These are phyloP conservation scores for Huntiella bhutanensis DNA, from an alignment of 2,329 filamentous ascomycete genomes.

Conservation along the genomic window DNA sequence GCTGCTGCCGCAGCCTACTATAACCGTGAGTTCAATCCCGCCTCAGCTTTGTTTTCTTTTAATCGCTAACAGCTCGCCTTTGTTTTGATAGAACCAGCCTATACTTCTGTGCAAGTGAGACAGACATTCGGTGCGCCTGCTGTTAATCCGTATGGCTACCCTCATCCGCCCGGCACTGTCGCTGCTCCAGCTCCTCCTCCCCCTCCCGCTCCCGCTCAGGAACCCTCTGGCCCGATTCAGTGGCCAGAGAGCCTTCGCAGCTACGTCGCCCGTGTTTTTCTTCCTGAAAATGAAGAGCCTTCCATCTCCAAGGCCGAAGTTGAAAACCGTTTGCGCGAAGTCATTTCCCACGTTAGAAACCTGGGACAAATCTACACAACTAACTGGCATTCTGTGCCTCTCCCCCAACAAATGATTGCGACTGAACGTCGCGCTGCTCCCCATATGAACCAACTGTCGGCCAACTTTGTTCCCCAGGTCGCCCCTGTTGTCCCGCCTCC, in stretches of 20 bases:
- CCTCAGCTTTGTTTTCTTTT: neutral
- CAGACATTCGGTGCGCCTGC: conserved; percentile 32
- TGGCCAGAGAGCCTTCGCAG: conserved; percentile 69
- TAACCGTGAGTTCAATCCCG: conserved; percentile 1
- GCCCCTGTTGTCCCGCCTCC: conserved; percentile 3
- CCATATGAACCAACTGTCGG: neutral
- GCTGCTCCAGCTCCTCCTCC: conserved; percentile 13
- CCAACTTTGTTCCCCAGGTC: conserved; percentile 17
- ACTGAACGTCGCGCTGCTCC: conserved; percentile 33
- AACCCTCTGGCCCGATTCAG: conserved; percentile 30
- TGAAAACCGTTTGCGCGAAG: conserved; percentile 65
- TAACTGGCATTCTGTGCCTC: conserved; percentile 66
- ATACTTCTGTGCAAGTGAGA: conserved; percentile 42
- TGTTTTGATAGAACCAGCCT: conserved; percentile 29
- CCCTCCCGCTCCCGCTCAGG: conserved; percentile 14
- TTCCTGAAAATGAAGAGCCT: conserved; percentile 46
- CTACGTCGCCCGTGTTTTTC: conserved; percentile 82
- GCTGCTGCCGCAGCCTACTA: conserved; percentile 3
- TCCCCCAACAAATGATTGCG: conserved; percentile 70
- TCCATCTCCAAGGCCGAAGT: conserved; percentile 50
- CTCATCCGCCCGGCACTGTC: conserved; percentile 14
- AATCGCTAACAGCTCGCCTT: neutral
- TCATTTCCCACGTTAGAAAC: conserved; percentile 69
- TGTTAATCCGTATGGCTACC: conserved; percentile 18
- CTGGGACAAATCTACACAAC: conserved; percentile 49